Base-by-base conservation (phyloP, 495 filamentous ascomycete genomes). In the Aspergillus mulundensis region DNA sequence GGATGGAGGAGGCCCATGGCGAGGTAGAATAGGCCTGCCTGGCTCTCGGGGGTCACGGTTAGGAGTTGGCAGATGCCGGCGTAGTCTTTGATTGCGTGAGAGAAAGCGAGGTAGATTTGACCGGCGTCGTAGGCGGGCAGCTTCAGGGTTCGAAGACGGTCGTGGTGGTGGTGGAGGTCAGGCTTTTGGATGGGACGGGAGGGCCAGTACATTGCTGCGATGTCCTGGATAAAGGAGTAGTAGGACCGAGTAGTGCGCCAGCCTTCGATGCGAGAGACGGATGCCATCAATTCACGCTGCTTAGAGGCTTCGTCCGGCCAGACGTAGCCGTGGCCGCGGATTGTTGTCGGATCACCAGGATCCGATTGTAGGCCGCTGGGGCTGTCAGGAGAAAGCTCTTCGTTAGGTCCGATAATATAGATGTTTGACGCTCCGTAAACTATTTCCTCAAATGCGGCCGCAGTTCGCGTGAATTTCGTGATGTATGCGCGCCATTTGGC, bases 201-300 rank as follows among this genome's bases (percentile, higher is more conserved):
- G n/a, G 62, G 66, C 53, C 64, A 75, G 46, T 72, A 74, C 65
- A 77, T 77, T 2, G 69, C 67, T 4, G 81, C 83, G 5, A 84
- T 78, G 59, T 87, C 94, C 74, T 95, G 90, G 59, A 96, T 92
- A 68, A 90, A 97, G 40, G 86, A 89, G 70, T 95, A 96, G 65
- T 97, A 99, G 60, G 89, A 95, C 57, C 94, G 80, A 2, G 94
- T 97, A 50, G 87, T 91, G 52, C 95, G 81, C 94, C 94, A 99
- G 38, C 91, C 94, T 67, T 97, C 95, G 42, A 99, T 95, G 40
- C 94, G 78, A 52, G 87, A 87, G 30, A 95, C 90, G 25, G 93
- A 95, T 1, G 89, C 93, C 7, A 88, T 85, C 21, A 99, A 79
- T 71, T 97, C 95, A 47, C 84, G 84, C 60, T 87, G 82, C 68